Evolutionary conservation across 2,329 filamentous ascomycete species (phyloP), one percentile per base, ranked within the genome.

Genomic region (Beauveria caledonica): DNA sequence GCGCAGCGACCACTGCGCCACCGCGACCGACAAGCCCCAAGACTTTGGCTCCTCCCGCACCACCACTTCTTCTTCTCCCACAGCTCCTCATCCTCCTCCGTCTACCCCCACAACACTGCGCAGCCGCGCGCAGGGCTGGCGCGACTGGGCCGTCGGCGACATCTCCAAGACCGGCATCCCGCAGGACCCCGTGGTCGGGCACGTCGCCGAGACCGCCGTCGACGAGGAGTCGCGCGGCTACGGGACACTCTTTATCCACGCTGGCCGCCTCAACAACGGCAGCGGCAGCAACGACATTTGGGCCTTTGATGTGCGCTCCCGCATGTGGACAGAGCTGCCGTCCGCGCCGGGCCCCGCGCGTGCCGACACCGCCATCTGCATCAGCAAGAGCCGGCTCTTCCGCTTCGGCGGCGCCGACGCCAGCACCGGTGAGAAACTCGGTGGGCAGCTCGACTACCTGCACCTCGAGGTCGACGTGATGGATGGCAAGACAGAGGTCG

Each of bases 351-450:
- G 81, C 1, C 82, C 86, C 8, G 75, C 82, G 0, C 80, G 90
- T 52, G 85, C 86, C 23, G 90, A 89, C 1, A 76, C 88, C 0
- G 83, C 84, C 4, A 84, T 95, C 27, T 83, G 86, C 1, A 80
- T 86, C 57, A 80, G 79, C 49, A 79, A 81, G 58, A 83, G 83
- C 25, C 81, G 84, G 25, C 71, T 96, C 7, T 95, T 87, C 73
- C 82, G 90, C 29, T 92, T 91, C 76, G 89, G 90, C 63, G 91
- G 91, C 0, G 93, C 87, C 66, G 88, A 93, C 70, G 90, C 88
- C 0, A 76, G 79, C 70, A 90, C 88, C 0, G 76, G 79, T 68
- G 75, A 69, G 0, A 88, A 92, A 67, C 77, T 89, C 52, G 90
- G 90, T 17, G 90, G 88, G 0, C 79, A 80, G 62, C 68, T 96